phyloP scores from a whole-genome alignment of 164 flowering plant species.

The Magnolia kwangsiensis region DNA sequence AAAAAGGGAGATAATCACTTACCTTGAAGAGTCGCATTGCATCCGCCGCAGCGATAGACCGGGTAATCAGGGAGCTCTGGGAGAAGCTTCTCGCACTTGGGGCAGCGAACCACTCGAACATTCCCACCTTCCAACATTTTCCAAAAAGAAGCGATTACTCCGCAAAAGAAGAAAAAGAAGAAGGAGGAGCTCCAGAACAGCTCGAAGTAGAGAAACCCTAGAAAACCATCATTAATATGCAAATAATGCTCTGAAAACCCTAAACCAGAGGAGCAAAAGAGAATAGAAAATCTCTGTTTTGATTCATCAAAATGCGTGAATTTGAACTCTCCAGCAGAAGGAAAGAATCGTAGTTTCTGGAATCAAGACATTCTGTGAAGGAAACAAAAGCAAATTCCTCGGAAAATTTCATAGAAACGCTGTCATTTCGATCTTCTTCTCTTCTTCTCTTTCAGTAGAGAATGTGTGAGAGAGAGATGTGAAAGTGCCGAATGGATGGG shows the following conservation, averaged over 20 bases:
- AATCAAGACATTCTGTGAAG: neutral
- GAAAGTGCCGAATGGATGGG: neutral
- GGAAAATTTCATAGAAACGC: neutral
- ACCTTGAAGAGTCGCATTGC: constrained; percentile 60
- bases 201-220: neutral
- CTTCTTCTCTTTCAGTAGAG: neutral
- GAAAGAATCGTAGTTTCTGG: neutral
- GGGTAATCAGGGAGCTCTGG: constrained; percentile 44
- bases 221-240: neutral
- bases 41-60: constrained; percentile 59
- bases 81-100: constrained; percentile 53
- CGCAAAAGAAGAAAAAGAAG: neutral
- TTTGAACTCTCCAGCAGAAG: neutral
- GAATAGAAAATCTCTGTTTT: neutral
- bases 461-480: neutral
- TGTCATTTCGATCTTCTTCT: neutral
- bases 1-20: neutral
- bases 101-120: constrained; percentile 58
- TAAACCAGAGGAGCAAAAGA: neutral
- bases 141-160: neutral
- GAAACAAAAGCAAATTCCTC: neutral
- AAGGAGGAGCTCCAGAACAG: neutral
- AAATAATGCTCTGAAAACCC: neutral
- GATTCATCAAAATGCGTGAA: neutral
- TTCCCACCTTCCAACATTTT: constrained; percentile 45